Evolutionary conservation across 164 flowering plant genomes (phyloP).

Genomic region (Taxillus chinensis): DNA sequence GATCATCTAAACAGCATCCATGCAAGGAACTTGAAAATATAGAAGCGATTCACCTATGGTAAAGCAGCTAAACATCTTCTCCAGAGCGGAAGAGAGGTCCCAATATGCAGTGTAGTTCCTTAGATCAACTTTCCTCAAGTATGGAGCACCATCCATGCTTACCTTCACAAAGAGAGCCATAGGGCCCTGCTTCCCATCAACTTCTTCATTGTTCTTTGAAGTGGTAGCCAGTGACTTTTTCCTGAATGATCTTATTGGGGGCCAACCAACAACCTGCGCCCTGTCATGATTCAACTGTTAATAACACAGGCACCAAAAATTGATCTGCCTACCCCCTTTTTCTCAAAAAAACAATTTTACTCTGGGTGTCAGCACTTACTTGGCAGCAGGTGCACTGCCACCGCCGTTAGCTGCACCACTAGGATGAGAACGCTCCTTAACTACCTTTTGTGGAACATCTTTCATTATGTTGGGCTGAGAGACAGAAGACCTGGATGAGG

Average conservation of each 20-base stretch:
- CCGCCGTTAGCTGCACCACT: constrained; percentile 29
- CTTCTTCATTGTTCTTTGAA: constrained; percentile 77
- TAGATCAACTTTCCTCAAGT: constrained; percentile 86
- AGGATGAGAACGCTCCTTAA: constrained; percentile 30
- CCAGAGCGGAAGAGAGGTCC: constrained; percentile 79
- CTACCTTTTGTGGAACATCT: constrained; percentile 38
- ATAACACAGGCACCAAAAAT: constrained; percentile 1
- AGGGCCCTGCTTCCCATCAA: constrained; percentile 73
- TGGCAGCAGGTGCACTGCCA: constrained; percentile 63
- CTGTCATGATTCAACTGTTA: constrained; percentile 28
- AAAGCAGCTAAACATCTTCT: constrained; percentile 92
- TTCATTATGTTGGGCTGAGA: constrained; percentile 27
- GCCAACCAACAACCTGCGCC: constrained; percentile 99
- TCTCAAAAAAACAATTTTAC: background rate
- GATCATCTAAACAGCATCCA: too few relatives aligned
- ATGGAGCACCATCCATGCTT: constrained; percentile 99
- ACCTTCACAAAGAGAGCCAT: constrained; percentile 81
- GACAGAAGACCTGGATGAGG: constrained; percentile 30
- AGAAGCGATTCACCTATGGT: constrained; percentile 52
- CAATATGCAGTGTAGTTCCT: constrained; percentile 52
- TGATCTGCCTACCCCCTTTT: too few relatives aligned
- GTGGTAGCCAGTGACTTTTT: constrained; percentile 70
- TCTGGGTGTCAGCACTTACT: constrained; percentile 37
- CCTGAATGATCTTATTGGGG: constrained; percentile 82
- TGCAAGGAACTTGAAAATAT: too few relatives aligned